A percentile compares a stretch with the other conserved stretches of the same genome.
Conservation (phyloP, 2,329 filamentous ascomycete genomes). For the Cladorrhinum sp. region DNA sequence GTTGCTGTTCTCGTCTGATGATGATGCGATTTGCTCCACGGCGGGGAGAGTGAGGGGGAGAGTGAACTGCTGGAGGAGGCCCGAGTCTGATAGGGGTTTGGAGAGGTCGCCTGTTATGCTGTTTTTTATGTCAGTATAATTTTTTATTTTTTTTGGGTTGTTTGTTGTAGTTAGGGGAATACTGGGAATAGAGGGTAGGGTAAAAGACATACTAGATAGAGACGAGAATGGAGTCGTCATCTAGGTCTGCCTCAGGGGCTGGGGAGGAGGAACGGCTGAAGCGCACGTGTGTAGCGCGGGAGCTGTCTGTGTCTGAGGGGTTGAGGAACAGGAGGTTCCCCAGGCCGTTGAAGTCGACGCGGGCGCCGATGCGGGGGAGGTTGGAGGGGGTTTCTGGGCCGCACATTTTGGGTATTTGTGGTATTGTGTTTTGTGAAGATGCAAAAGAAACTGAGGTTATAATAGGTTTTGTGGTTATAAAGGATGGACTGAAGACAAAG, state of each 20-base stretch:
- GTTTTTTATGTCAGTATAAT: not conserved
- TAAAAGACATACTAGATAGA: conserved; percentile 26
- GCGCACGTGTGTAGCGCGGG: conserved; percentile 25
- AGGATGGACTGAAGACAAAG: not conserved
- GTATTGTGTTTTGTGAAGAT: not conserved
- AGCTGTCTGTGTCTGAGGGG: conserved; percentile 20
- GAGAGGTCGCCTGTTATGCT: conserved; percentile 26
- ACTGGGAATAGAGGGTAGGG: not conserved
- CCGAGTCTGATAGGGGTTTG: conserved; percentile 20
- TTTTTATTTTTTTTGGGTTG: too few species aligned
- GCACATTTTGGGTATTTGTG: conserved; percentile 20
- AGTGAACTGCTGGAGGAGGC: conserved; percentile 27
- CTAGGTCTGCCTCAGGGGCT: not conserved
- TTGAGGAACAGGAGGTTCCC: conserved; percentile 29
- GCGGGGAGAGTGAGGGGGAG: conserved; percentile 21
- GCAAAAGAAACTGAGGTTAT: too few species aligned
- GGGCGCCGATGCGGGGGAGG: conserved; percentile 26
- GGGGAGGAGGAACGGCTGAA: conserved; percentile 15
- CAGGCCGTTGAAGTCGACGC: conserved; percentile 28
- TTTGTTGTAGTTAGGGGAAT: too few species aligned
- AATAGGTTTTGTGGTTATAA: too few species aligned
- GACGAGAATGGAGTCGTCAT: conserved; percentile 19
- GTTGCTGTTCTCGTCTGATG: not conserved
- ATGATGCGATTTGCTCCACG: not conserved
- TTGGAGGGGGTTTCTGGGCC: conserved; percentile 22